Conservation (phyloP, 1,284 basidiomycete genomes). For the Earliella scabrosa region DNA sequence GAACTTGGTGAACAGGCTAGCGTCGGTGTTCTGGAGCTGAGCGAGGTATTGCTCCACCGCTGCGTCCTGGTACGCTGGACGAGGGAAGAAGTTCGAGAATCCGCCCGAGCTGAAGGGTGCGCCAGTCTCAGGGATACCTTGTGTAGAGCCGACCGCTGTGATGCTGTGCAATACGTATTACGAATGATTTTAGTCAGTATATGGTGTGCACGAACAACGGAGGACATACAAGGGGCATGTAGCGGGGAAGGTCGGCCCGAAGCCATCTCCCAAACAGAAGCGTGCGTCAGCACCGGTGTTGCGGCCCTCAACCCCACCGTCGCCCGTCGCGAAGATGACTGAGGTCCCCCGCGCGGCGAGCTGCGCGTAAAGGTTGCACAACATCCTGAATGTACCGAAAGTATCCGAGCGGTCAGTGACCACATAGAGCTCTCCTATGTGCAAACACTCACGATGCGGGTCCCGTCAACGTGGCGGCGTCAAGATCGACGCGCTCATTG, state of each 20-base stretch:
- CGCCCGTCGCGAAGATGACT: slow-evolving; percentile 69
- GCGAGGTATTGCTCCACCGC: slow-evolving; percentile 8
- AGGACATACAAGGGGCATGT: slow-evolving; percentile 47
- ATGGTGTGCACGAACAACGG: slow-evolving; percentile 5
- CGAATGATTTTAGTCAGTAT: not conserved
- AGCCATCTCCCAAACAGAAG: slow-evolving; percentile 43
- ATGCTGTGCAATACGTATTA: slow-evolving; percentile 42
- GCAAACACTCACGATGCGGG: slow-evolving; percentile 43
- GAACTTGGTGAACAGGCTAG: slow-evolving; percentile 50
- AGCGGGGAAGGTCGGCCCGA: slow-evolving; percentile 72
- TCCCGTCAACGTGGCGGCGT: slow-evolving; percentile 50
- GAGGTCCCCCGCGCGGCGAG: slow-evolving; percentile 61
- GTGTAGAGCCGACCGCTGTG: slow-evolving; percentile 59
- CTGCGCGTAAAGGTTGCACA: slow-evolving; percentile 32
- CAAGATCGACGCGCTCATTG: slow-evolving; percentile 41
- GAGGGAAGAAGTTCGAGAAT: slow-evolving; percentile 19
- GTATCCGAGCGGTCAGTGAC: slow-evolving; percentile 28
- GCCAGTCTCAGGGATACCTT: slow-evolving; percentile 50
- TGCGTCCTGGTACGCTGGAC: slow-evolving; percentile 14
- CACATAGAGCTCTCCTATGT: slow-evolving; percentile 25
- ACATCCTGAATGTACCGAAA: slow-evolving; percentile 13
- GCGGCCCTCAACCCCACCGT: slow-evolving; percentile 59
- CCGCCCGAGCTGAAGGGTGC: slow-evolving; percentile 46
- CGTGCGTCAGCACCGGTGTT: slow-evolving; percentile 50
- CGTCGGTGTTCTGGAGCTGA: slow-evolving; percentile 7